A percentile compares a stretch with the other conserved stretches of the same genome.
Evolutionary conservation across 768 basidiomycete species (phyloP).

Genomic region (Mycena galericulata): DNA sequence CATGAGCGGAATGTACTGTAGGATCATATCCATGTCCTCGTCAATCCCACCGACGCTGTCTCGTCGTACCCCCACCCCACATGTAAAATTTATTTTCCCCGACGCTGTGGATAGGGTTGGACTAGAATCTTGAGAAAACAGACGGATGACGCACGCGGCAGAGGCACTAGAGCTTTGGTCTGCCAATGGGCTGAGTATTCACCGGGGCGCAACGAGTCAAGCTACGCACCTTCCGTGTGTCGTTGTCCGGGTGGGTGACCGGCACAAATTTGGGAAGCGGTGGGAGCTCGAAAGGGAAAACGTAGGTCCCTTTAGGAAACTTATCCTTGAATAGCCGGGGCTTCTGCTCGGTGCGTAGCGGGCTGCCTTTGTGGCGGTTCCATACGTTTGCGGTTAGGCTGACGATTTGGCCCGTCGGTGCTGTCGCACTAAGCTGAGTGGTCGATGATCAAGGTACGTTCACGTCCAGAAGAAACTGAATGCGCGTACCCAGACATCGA

Average conservation of each 20-base stretch:
- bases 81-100: slow-evolving; percentile 29
- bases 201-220: background rate
- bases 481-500: slow-evolving; percentile 33
- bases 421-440: slow-evolving; percentile 21
- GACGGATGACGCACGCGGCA: slow-evolving; percentile 30
- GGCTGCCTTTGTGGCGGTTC: slow-evolving; percentile 33
- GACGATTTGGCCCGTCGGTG: slow-evolving; percentile 26
- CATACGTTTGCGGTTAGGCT: slow-evolving; percentile 34
- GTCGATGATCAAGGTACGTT: background rate
- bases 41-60: slow-evolving; percentile 31
- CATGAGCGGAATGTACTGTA: slow-evolving; percentile 32
- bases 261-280: slow-evolving; percentile 35
- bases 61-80: slow-evolving; percentile 32
- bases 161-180: slow-evolving; percentile 31
- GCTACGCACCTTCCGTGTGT: slow-evolving; percentile 29
- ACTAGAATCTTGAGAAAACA: background rate
- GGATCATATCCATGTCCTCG: slow-evolving; percentile 36
- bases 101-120: slow-evolving; percentile 23
- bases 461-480: background rate
- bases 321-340: slow-evolving; percentile 30
- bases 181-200: background rate
- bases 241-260: slow-evolving; percentile 34
- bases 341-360: slow-evolving; percentile 17
- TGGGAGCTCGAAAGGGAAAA: slow-evolving; percentile 34
- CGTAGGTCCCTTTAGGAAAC: slow-evolving; percentile 31